A percentile compares a stretch with the other conserved stretches of the same genome.
Conservation (phyloP, 2,329 filamentous ascomycete genomes). For the Aureobasidium subglaciale region DNA sequence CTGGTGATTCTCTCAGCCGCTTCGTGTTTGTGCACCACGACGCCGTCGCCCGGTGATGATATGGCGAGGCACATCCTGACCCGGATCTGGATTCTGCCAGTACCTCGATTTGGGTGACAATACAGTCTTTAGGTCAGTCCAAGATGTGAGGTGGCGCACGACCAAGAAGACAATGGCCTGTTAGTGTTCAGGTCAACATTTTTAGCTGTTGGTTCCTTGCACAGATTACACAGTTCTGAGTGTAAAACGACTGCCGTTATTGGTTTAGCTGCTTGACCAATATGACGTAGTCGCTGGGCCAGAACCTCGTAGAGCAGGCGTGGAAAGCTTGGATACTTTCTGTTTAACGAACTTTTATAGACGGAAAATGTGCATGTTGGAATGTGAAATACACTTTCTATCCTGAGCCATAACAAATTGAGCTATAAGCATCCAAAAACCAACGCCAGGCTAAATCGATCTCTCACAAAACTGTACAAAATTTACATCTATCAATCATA, state of each 20-base stretch:
- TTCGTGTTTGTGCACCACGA: neutral
- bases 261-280: neutral
- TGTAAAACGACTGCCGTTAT: neutral
- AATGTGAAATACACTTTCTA: neutral
- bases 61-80: neutral
- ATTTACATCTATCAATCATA: slow-evolving; percentile 11
- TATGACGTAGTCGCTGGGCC: neutral
- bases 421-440: neutral
- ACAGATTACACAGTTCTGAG: neutral
- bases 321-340: neutral
- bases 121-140: neutral
- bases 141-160: neutral
- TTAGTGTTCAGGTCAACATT: neutral
- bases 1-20: neutral
- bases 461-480: neutral
- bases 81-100: neutral
- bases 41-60: neutral
- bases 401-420: neutral
- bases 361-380: too few species aligned
- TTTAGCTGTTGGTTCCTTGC: neutral
- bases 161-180: neutral
- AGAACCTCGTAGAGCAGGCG: neutral
- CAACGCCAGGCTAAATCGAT: slow-evolving; percentile 9
- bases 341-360: too few species aligned
- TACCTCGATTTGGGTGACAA: neutral